phyloP scores from a whole-genome alignment of 179 eudicot genomes.

The Dionaea muscipula region DNA sequence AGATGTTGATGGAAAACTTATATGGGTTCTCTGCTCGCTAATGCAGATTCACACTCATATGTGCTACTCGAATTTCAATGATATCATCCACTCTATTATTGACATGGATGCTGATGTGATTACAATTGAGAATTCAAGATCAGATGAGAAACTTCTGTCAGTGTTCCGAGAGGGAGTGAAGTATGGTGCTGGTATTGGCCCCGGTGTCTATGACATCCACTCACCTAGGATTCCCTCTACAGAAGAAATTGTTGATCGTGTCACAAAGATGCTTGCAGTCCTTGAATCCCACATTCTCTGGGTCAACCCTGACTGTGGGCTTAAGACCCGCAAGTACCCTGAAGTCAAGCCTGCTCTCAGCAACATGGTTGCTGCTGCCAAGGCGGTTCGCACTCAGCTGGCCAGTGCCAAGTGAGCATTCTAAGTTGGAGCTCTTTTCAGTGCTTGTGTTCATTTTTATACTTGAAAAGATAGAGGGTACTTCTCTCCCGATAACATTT shows the following conservation, averaged over 20 bases:
- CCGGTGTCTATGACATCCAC: slow-evolving; percentile 89
- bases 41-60: slow-evolving; percentile 85
- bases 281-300: slow-evolving; percentile 72
- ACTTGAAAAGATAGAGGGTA: no score
- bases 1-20: neutral
- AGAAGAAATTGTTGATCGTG: slow-evolving; percentile 65
- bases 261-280: slow-evolving; percentile 90
- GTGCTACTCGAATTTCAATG: slow-evolving; percentile 93
- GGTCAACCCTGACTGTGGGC: slow-evolving; percentile 98
- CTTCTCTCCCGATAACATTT: no score
- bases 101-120: slow-evolving; percentile 95
- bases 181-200: slow-evolving; percentile 89
- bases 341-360: slow-evolving; percentile 78
- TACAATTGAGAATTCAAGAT: slow-evolving; percentile 88
- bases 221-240: slow-evolving; percentile 83
- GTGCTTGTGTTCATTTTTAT: neutral
- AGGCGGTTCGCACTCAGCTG: slow-evolving; percentile 64
- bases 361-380: slow-evolving; percentile 78
- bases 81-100: slow-evolving; percentile 84
- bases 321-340: slow-evolving; percentile 82
- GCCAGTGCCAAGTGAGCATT: slow-evolving; percentile 59
- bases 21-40: neutral
- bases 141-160: slow-evolving; percentile 77
- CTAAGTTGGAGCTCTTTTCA: neutral
- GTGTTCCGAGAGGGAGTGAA: slow-evolving; percentile 88